These are phyloP conservation scores for Rauvolfia tetraphylla DNA, from an alignment of 257 asterid species.

Conservation along the genomic window DNA sequence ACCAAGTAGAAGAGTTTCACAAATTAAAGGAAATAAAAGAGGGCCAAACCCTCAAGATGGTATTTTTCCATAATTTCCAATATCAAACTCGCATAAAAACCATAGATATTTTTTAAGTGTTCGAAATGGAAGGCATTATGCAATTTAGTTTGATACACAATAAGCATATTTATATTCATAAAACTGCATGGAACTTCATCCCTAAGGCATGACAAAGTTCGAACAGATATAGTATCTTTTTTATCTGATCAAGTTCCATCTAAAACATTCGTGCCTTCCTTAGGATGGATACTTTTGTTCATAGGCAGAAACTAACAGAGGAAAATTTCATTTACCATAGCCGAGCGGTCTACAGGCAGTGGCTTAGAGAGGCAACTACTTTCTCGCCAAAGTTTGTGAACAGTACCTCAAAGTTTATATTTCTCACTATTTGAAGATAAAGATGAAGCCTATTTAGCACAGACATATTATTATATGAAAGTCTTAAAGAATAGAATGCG, in stretches of 20 bases:
- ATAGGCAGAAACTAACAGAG: neutral
- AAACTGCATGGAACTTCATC: neutral
- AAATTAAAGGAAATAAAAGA: neutral
- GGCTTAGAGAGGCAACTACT: neutral
- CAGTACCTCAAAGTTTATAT: neutral
- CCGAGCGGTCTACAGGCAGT: too few species aligned
- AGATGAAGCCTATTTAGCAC: neutral
- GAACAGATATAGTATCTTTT: too few species aligned
- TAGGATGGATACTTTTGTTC: neutral
- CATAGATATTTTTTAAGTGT: neutral
- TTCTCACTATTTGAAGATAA: neutral
- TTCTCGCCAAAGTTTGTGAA: neutral
- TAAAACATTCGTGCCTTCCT: neutral
- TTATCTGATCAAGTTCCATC: neutral
- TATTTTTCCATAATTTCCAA: neutral
- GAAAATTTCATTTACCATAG: neutral
- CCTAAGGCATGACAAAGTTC: neutral
- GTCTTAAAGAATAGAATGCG: neutral
- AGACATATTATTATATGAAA: neutral
- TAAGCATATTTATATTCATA: neutral
- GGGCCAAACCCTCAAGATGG: neutral
- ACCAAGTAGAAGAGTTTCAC: conserved; percentile 4
- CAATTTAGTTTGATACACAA: neutral
- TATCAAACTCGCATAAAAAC: neutral
- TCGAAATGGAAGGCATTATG: neutral